phyloP scores from a whole-genome alignment of 2,329 filamentous ascomycete species.

The Ascocoryne sarcoides region DNA sequence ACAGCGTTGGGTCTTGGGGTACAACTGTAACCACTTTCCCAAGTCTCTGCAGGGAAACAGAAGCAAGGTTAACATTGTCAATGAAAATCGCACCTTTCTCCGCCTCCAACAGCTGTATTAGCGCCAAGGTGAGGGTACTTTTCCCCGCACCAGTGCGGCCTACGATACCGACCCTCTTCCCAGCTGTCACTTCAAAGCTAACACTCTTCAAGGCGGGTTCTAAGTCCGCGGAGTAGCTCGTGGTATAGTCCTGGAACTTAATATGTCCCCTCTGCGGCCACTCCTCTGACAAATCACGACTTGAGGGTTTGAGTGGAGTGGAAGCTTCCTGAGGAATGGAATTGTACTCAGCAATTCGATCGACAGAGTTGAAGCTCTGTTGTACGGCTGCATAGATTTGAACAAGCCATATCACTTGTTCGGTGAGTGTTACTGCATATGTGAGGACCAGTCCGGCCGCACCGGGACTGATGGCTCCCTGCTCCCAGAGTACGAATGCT shows the following conservation, averaged over 20 bases:
- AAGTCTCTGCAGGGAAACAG: slow-evolving; percentile 61
- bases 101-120: slow-evolving; percentile 64
- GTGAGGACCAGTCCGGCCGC: neutral
- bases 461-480: neutral
- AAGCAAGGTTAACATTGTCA: slow-evolving; percentile 58
- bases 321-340: neutral
- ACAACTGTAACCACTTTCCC: slow-evolving; percentile 69
- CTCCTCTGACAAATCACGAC: neutral
- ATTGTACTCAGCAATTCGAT: neutral
- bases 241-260: neutral
- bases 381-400: neutral
- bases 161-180: slow-evolving; percentile 70
- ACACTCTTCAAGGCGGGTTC: slow-evolving; percentile 60
- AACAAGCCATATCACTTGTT: neutral
- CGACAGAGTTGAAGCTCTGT: neutral
- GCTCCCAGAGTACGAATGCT: neutral
- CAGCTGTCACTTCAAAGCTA: slow-evolving; percentile 58
- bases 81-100: slow-evolving; percentile 50
- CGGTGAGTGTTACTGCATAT: neutral
- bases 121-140: slow-evolving; percentile 68
- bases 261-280: neutral
- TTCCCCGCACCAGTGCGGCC: slow-evolving; percentile 74
- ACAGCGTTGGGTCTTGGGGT: slow-evolving; percentile 71
- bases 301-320: neutral
- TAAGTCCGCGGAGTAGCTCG: neutral